Evolutionary conservation across 2,329 filamentous ascomycete species (phyloP), one percentile per base, ranked within the genome.

Genomic region (Fusarium acutatum): DNA sequence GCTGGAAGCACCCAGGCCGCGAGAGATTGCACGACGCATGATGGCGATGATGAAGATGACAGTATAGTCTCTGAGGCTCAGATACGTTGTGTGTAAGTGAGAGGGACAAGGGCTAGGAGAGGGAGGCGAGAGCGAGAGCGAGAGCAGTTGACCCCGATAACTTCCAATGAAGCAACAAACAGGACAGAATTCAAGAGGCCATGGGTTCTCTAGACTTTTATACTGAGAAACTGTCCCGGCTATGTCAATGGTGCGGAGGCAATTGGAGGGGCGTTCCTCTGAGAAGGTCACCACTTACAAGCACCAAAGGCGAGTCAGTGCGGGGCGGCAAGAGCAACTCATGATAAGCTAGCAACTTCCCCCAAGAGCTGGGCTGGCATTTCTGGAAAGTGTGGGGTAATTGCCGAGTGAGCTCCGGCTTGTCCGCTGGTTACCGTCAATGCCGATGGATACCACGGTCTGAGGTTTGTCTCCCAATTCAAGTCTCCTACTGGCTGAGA

Each of bases 11-110:
- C 79, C 80, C 50, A 79, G 69, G 77, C 84, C 82, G 69, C 83
- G 81, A 59, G 84, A 80, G 73, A 87, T 75, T 73, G 85, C 77
- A 75, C 85, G 85, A 81, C 84, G 85, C 86, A 88, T 88, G 65
- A 71, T 82, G 64, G 62, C 44, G 64, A 50, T 43, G 34, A 26
- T 58, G 24, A 53, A n/a, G 28, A 46, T 37, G 34, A 59, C 24
- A 59, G 47, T 60, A 34, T 56, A 47, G 44, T 50, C 24, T 40
- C 28, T 41, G 47, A 60, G 37, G 35, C 47, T 56, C 38, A 24
- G 49, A 47, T 43, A 40, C 53, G 47, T 28, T 28, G 38, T 56
- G 24, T 37, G 22, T 28, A 58, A 52, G 56, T 49, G 35, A 54
- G 40, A 32, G 56, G 28, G 22, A 26, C 30, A 34, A 26, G 32